Conservation (phyloP, 2,329 filamentous ascomycete species). For the Aspergillus costaricaensis region DNA sequence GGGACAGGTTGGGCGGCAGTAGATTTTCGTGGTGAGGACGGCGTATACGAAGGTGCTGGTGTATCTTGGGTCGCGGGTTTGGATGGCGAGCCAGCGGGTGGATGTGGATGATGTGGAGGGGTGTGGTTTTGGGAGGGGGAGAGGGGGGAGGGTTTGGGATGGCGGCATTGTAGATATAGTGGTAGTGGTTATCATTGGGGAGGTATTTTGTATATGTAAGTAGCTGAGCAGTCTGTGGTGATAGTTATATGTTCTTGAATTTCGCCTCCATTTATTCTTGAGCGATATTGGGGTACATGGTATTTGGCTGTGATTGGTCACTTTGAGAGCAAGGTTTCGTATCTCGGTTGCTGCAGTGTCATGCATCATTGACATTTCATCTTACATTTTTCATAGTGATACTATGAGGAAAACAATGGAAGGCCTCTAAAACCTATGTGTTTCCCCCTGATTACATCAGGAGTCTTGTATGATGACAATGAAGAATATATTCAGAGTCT, state of each 20-base stretch:
- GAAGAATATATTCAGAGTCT: no score
- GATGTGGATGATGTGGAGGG: slow-evolving; percentile 12
- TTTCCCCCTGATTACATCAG: accelerated
- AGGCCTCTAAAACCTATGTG: no score
- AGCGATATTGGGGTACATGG: neutral
- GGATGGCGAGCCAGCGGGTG: slow-evolving; percentile 48
- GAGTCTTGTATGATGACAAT: no score
- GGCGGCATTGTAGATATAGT: no score
- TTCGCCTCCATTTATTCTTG: neutral
- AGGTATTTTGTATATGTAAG: no score
- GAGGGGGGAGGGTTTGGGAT: no score
- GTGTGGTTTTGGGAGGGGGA: no score
- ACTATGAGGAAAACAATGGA: no score
- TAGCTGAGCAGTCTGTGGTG: no score
- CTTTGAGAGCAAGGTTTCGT: slow-evolving; percentile 31
- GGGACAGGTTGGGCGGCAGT: slow-evolving; percentile 58
- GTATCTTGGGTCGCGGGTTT: slow-evolving; percentile 43
- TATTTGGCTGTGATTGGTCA: slow-evolving; percentile 35
- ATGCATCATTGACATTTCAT: neutral
- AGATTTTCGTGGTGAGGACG: slow-evolving; percentile 59
- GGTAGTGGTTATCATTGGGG: no score
- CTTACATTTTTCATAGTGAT: no score
- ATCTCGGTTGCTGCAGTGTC: neutral
- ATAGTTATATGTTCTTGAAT: neutral
- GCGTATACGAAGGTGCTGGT: slow-evolving; percentile 57